Conservation (phyloP, 2,329 filamentous ascomycete species). For the Xylaria sp. region DNA sequence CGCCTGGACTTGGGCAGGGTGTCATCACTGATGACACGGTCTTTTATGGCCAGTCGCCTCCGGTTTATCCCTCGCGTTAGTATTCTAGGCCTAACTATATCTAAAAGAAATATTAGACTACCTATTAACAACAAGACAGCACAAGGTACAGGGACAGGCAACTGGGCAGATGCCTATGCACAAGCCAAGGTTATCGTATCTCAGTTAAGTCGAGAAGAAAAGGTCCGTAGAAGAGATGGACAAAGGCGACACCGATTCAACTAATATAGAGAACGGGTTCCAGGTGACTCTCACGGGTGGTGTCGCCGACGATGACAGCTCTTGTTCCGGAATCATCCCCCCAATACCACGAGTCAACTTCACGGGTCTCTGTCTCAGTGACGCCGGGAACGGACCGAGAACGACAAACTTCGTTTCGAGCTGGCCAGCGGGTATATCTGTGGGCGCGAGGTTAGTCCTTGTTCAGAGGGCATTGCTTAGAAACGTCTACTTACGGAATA, state of each 20-base stretch:
- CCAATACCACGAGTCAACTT: slow-evolving; percentile 54
- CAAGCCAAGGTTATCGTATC: slow-evolving; percentile 51
- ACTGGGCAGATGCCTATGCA: slow-evolving; percentile 52
- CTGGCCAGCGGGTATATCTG: slow-evolving; percentile 67
- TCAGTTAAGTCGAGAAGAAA: slow-evolving; percentile 54
- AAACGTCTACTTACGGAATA: slow-evolving; percentile 5
- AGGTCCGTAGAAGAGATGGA: slow-evolving; percentile 36
- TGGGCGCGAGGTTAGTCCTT: slow-evolving; percentile 54
- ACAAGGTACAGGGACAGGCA: slow-evolving; percentile 45
- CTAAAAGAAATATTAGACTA: neutral
- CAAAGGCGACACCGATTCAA: neutral
- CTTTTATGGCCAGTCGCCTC: slow-evolving; percentile 53
- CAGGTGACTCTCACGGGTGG: slow-evolving; percentile 54
- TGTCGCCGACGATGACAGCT: slow-evolving; percentile 33
- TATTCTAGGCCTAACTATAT: neutral
- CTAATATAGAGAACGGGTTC: neutral
- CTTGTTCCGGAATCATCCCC: slow-evolving; percentile 56
- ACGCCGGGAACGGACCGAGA: slow-evolving; percentile 47
- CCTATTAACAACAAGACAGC: slow-evolving; percentile 42
- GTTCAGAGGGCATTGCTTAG: neutral
- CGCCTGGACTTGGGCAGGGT: slow-evolving; percentile 36
- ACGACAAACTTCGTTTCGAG: slow-evolving; percentile 55
- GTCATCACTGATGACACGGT: slow-evolving; percentile 47
- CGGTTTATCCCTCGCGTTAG: slow-evolving; percentile 51
- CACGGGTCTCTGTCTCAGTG: slow-evolving; percentile 55